Evolutionary conservation across 345 rosid species (phyloP).

Genomic region (Eucalyptus regnans): DNA sequence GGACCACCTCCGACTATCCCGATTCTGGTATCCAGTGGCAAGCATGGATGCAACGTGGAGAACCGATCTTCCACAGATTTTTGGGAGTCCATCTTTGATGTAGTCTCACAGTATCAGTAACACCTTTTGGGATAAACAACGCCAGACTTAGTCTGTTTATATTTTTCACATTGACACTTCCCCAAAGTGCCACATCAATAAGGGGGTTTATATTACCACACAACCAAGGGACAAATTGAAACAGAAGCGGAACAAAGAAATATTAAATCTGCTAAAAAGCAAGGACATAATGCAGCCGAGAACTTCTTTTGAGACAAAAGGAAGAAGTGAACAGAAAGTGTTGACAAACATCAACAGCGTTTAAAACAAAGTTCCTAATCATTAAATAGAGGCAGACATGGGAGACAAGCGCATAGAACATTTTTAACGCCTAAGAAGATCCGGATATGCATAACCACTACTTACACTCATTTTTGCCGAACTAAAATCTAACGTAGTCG

Average conservation of each 20-base stretch:
- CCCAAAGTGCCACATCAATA: background rate
- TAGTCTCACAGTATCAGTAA: background rate
- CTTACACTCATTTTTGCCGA: background rate
- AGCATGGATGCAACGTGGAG: slow-evolving; percentile 48
- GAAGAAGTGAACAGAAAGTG: background rate
- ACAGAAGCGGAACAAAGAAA: background rate
- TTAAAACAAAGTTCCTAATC: background rate
- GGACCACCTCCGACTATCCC: slow-evolving; percentile 63
- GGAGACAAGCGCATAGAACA: background rate
- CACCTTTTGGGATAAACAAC: background rate
- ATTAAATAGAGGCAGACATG: background rate
- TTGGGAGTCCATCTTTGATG: slow-evolving; percentile 20
- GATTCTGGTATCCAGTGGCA: slow-evolving; percentile 35
- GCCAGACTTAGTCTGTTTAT: background rate
- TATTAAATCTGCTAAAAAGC: background rate
- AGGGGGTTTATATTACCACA: background rate
- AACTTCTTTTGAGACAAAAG: background rate
- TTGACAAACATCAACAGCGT: background rate
- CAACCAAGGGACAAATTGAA: background rate
- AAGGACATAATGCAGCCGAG: background rate
- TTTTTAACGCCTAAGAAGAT: background rate
- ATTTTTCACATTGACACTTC: background rate
- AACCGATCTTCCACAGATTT: slow-evolving; percentile 41
- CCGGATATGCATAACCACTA: background rate
- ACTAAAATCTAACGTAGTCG: background rate